phyloP scores from a whole-genome alignment of 208 protist genomes.

The Acanthamoeba royreba region DNA sequence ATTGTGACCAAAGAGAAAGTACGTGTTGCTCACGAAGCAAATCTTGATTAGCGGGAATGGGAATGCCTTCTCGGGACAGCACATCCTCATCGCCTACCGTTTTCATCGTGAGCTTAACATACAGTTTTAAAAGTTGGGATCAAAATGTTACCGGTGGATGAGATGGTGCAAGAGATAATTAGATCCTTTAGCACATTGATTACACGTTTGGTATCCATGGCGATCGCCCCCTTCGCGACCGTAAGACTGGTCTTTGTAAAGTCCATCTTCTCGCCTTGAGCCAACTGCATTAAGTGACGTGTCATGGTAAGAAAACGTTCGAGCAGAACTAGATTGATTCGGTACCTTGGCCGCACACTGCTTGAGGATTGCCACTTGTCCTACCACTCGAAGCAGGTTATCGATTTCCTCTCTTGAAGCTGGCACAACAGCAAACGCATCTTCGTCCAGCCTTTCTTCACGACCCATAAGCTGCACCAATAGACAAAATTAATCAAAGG shows the following conservation, averaged over 20 bases:
- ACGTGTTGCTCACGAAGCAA: constrained; percentile 36
- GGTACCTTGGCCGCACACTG: not conserved
- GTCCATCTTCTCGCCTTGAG: constrained; percentile 22
- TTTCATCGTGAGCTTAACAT: no score
- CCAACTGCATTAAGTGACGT: not conserved
- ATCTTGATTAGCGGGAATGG: constrained; percentile 3
- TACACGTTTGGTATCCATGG: not conserved
- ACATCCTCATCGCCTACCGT: not conserved
- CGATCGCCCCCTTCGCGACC: not conserved
- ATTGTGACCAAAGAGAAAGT: not conserved
- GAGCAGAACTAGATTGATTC: not conserved
- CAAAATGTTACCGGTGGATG: no score
- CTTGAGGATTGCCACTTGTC: constrained; percentile 16
- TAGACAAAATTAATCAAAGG: not conserved
- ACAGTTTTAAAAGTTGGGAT: no score
- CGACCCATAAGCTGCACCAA: not conserved
- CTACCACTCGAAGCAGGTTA: constrained; percentile 18
- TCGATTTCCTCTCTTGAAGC: constrained; percentile 6
- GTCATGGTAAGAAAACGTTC: not conserved
- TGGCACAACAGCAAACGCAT: constrained; percentile 15
- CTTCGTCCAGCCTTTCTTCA: not conserved
- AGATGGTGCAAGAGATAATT: constrained; percentile 37
- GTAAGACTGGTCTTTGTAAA: not conserved
- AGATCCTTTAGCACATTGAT: constrained; percentile 29
- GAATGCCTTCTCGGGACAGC: constrained; percentile 29